phyloP scores from a whole-genome alignment of 1,139 yeast genomes.

The Williopsis jadinii region DNA sequence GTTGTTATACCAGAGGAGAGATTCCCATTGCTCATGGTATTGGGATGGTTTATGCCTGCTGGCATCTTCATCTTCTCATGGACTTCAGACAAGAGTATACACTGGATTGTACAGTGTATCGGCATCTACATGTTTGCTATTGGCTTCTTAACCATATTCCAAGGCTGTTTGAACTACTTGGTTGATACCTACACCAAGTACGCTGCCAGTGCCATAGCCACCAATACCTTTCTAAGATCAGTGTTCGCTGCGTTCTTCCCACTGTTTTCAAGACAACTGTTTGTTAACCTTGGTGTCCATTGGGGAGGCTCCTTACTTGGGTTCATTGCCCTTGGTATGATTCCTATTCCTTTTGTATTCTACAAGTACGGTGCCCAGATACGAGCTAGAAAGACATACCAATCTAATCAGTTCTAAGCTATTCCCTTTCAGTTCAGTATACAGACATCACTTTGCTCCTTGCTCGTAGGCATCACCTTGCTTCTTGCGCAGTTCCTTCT shows the following conservation, averaged over 20 bases:
- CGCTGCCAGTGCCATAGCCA: slow-evolving; percentile 72
- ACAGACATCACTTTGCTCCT: no score
- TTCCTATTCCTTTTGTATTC: slow-evolving; percentile 54
- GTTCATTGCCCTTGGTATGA: slow-evolving; percentile 43
- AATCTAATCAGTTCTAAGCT: no score
- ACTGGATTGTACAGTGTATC: slow-evolving; percentile 61
- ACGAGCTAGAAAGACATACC: slow-evolving; percentile 39
- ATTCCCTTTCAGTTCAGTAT: no score
- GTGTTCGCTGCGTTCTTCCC: slow-evolving; percentile 65
- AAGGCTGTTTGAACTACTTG: slow-evolving; percentile 46
- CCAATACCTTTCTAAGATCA: slow-evolving; percentile 60
- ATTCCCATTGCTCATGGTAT: slow-evolving; percentile 38
- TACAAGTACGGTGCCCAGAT: slow-evolving; percentile 42
- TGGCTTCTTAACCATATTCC: slow-evolving; percentile 51
- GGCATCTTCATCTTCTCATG: slow-evolving; percentile 63
- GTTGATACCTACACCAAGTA: slow-evolving; percentile 47
- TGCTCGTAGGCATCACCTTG: no score
- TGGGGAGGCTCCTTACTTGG: slow-evolving; percentile 56
- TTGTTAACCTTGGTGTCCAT: slow-evolving; percentile 37
- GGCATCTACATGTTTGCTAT: slow-evolving; percentile 54
- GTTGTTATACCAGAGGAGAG: slow-evolving; percentile 48
- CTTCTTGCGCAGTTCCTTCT: no score
- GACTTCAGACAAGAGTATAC: slow-evolving; percentile 44
- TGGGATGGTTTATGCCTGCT: slow-evolving; percentile 44
- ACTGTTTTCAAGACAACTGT: slow-evolving; percentile 49